Evolutionary conservation across 441 rosid genomes (phyloP), one percentile per base, ranked within the genome.

Genomic region (Omphalea diandra): DNA sequence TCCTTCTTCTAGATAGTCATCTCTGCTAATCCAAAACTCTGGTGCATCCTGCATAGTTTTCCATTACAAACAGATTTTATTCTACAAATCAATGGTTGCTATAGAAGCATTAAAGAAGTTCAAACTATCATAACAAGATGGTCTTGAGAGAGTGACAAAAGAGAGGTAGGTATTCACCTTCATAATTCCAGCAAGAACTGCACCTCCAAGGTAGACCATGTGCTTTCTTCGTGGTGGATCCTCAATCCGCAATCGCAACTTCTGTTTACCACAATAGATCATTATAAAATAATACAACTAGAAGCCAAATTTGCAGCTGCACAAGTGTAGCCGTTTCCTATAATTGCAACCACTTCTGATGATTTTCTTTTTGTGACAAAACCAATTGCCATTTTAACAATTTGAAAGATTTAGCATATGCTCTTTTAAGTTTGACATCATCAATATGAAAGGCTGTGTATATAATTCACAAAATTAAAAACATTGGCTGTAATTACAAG

Each of bases 151-250:
- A 8, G 46, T 58, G 46, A 68, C 58, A 40, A 61, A 82, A 44
- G 29, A 58, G 58, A 36, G 0, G 67, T 36, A 70, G 67, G 55
- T 11, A 58, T 18, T 27, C 61, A 93, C 98, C 96, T 89, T 95
- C 98, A 93, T 95, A 76, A 93, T 95, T 72, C 97, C 95, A 9
- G 99, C 99, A 72, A 95, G 93, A 77, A 90, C 98, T 40, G 97
- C 98, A 26, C 98, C 99, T 73, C 99, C 99, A 14, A 95, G 87
- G 83, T 95, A 95, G 50, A 90, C 99, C 99, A 90, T 93, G 79
- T 95, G 96, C 82, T 93, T 93, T 84, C 98, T 90, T 73, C 92
- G 83, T 6, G 97, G 98, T 65, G 96, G 99, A 83, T 95, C 99
- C 77, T 95, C 99, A 24, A 95, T 90, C 63, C 91, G 69, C 82